Percentiles rank a stretch among this genome's conserved stretches.
These are phyloP conservation scores for Pouteria glomerata DNA, from an alignment of 148 eudicot species.

Conservation along the genomic window DNA sequence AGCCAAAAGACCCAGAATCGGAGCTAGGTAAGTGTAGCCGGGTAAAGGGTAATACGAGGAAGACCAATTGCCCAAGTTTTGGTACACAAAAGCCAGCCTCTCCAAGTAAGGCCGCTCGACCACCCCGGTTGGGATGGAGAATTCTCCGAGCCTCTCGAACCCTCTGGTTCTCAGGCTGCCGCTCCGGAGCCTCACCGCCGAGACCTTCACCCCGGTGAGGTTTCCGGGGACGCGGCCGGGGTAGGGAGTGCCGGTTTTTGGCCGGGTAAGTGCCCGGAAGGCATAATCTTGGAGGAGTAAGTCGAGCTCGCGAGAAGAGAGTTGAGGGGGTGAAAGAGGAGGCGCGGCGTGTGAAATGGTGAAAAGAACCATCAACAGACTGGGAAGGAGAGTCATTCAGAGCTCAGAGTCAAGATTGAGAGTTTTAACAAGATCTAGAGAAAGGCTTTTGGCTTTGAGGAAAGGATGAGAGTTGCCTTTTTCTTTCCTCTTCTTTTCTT, in stretches of 20 bases:
- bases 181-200: constrained; percentile 41
- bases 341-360: background rate
- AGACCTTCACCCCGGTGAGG: constrained; percentile 28
- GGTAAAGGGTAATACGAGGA: constrained; percentile 37
- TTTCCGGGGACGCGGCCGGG: constrained; percentile 24
- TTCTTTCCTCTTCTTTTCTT: no score
- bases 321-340: constrained; percentile 6
- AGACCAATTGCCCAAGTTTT: constrained; percentile 36
- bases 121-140: constrained; percentile 32
- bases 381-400: background rate
- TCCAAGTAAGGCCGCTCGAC: constrained; percentile 32
- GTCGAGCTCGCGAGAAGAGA: constrained; percentile 32
- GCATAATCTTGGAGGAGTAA: constrained; percentile 38
- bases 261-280: constrained; percentile 23
- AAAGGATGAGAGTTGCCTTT: no score
- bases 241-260: constrained; percentile 29
- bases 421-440: background rate
- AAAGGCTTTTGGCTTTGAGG: background rate
- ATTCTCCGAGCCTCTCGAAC: constrained; percentile 15
- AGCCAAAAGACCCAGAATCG: constrained; percentile 36
- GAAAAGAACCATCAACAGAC: constrained; percentile 6
- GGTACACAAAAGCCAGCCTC: constrained; percentile 44
- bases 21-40: constrained; percentile 26
- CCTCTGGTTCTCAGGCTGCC: constrained; percentile 40
- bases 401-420: no score